A percentile compares a stretch with the other conserved stretches of the same genome.
Evolutionary conservation across 169 alveolate genomes (phyloP).

Genomic region (Plasmodium cynomolgi): DNA sequence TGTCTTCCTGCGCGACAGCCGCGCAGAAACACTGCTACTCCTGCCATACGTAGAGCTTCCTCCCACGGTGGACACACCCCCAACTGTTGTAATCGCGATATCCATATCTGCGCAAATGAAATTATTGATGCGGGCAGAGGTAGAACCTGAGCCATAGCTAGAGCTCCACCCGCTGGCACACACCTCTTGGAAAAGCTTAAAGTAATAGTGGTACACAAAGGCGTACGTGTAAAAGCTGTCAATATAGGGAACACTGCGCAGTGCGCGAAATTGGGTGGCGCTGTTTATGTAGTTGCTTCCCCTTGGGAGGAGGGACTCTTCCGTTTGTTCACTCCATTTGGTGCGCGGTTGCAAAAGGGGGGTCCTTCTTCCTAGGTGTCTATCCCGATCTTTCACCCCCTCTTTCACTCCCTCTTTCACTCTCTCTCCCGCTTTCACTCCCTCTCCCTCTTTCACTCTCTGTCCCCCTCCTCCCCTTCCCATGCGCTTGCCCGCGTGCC

Average conservation of each 20-base stretch:
- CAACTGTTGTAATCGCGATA: neutral
- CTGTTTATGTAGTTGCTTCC: neutral
- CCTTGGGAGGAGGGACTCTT: neutral
- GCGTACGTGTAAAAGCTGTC: conserved; percentile 34
- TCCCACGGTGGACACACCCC: neutral
- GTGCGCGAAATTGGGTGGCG: neutral
- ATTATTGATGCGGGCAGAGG: neutral
- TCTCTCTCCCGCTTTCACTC: neutral
- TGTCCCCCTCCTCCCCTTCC: neutral
- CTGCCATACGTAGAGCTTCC: neutral
- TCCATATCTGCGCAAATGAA: neutral
- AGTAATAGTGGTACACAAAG: conserved; percentile 27
- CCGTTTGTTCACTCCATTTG: neutral
- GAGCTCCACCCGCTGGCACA: neutral
- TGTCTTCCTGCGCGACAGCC: neutral
- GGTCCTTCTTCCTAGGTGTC: neutral
- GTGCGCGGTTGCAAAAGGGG: neutral
- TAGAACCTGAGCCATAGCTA: too few species aligned
- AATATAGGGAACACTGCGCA: conserved; percentile 13
- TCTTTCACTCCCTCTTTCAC: neutral
- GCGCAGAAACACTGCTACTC: neutral
- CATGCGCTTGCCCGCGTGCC: neutral
- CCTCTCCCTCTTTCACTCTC: neutral
- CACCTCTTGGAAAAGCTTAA: neutral
- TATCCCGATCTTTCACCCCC: neutral